Conservation (phyloP, 2,329 filamentous ascomycete species). For the Diaporthe velutina region DNA sequence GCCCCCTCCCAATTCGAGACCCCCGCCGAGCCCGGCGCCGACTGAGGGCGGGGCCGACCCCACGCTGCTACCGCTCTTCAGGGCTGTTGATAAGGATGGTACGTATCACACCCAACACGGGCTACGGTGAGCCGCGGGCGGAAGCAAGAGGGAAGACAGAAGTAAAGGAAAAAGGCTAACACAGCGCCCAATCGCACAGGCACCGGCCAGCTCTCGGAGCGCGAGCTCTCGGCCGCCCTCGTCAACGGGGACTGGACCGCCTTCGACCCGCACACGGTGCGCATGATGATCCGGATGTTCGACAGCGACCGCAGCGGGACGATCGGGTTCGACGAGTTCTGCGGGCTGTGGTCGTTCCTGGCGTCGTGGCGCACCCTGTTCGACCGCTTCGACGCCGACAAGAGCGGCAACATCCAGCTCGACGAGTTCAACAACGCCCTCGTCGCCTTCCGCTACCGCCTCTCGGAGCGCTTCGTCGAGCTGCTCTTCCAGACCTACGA, state of each 20-base stretch:
- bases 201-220: slow-evolving; percentile 85
- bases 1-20: slow-evolving; percentile 69
- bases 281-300: slow-evolving; percentile 99
- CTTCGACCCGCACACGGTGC: slow-evolving; percentile 93
- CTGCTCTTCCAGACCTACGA: slow-evolving; percentile 92
- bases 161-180: background rate
- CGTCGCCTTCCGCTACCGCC: slow-evolving; percentile 91
- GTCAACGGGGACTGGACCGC: slow-evolving; percentile 96
- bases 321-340: slow-evolving; percentile 96
- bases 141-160: no score
- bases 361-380: slow-evolving; percentile 95
- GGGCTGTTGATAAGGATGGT: slow-evolving; percentile 90
- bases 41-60: slow-evolving; percentile 69
- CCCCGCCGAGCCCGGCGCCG: slow-evolving; percentile 74
- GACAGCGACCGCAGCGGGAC: slow-evolving; percentile 90
- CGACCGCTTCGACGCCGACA: slow-evolving; percentile 93
- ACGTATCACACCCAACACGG: slow-evolving; percentile 46
- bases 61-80: slow-evolving; percentile 87
- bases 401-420: slow-evolving; percentile 86
- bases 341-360: slow-evolving; percentile 95
- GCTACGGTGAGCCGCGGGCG: background rate
- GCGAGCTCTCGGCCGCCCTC: slow-evolving; percentile 87
- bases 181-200: slow-evolving; percentile 55
- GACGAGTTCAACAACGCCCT: slow-evolving; percentile 91
- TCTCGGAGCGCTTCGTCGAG: slow-evolving; percentile 86